These are phyloP conservation scores for Rhynchosporium agropyri DNA, from an alignment of 2,329 filamentous ascomycete species.

Conservation along the genomic window DNA sequence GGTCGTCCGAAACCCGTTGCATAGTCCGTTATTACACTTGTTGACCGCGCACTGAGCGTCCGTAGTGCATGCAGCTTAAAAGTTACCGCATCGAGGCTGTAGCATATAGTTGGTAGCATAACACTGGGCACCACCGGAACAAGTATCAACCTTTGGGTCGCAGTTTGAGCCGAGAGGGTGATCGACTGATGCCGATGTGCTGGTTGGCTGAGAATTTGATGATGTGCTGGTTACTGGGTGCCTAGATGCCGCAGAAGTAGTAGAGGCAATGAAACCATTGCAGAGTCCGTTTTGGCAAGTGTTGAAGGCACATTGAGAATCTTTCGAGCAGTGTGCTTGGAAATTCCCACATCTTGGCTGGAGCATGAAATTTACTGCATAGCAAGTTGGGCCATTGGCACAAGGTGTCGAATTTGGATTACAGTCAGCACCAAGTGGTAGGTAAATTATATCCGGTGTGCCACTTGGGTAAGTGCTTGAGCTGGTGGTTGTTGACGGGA, in stretches of 20 bases:
- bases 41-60: slow-evolving; percentile 30
- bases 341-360: slow-evolving; percentile 27
- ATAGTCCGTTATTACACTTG: slow-evolving; percentile 23
- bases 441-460: slow-evolving; percentile 14
- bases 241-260: not conserved
- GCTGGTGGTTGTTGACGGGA: slow-evolving; percentile 7
- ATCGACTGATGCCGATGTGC: slow-evolving; percentile 13
- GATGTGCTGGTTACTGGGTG: not conserved
- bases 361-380: slow-evolving; percentile 19
- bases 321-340: slow-evolving; percentile 20
- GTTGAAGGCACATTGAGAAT: slow-evolving; percentile 30
- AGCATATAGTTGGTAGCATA: slow-evolving; percentile 22
- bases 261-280: slow-evolving; percentile 19
- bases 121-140: slow-evolving; percentile 27
- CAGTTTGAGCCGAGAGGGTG: slow-evolving; percentile 21
- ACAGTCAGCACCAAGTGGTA: slow-evolving; percentile 20
- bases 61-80: slow-evolving; percentile 19
- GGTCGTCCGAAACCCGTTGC: slow-evolving; percentile 15
- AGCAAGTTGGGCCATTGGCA: slow-evolving; percentile 25
- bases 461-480: not conserved
- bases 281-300: slow-evolving; percentile 27
- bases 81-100: slow-evolving; percentile 27
- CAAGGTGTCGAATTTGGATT: slow-evolving; percentile 23
- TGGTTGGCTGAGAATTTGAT: not conserved
- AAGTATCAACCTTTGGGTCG: slow-evolving; percentile 17